Evolutionary conservation across 805 yeast genomes (phyloP), one percentile per base, ranked within the genome.

Genomic region (Suhomyces pyralidae): DNA sequence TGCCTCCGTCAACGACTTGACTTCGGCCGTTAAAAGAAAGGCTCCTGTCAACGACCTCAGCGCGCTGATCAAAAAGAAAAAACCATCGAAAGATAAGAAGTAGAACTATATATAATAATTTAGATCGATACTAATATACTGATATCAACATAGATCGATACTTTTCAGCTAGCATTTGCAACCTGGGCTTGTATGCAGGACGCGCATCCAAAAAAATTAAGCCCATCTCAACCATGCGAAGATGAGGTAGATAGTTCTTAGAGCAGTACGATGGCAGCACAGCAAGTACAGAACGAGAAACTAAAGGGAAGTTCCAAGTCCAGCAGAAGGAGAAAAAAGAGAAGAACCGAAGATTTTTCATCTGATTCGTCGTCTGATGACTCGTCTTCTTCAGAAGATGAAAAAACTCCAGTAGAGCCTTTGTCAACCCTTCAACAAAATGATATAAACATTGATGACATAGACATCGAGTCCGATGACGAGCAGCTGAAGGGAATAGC

Each of bases 281-380:
- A 50, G 51, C 49, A 50, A 52, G 47, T 25, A 22, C 42, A 54
- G 47, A 53, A 51, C 30, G 57, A 56, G 25, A 49, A 40, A 52
- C 45, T 44, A 9, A 48, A 49, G 22, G 42, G 34, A 7, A 45
- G 34, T 10, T 17, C 14, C 25, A 70, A 65, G 46, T 71, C 65
- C 47, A 75, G 81, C 57, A 77, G 88, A 61, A 80, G 88, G 56
- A 77, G 85, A 63, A 86, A 86, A 80, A 86, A 85, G 82, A 84
- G 91, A 81, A 86, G 92, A 83, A 86, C 93, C 0, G 90, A 85
- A 49, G 90, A 85, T 58, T 81, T 84, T 28, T 84, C 88, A 0
- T 79, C 81, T 15, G 75, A 75, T 43, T 77, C 82, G 1, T 77
- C 73, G 36, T 79, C 83, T 1, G 77, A 79, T 7, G 73, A 79